Evolutionary conservation across 140 eudicot species (phyloP).

Genomic region (Stevia rebaudiana): DNA sequence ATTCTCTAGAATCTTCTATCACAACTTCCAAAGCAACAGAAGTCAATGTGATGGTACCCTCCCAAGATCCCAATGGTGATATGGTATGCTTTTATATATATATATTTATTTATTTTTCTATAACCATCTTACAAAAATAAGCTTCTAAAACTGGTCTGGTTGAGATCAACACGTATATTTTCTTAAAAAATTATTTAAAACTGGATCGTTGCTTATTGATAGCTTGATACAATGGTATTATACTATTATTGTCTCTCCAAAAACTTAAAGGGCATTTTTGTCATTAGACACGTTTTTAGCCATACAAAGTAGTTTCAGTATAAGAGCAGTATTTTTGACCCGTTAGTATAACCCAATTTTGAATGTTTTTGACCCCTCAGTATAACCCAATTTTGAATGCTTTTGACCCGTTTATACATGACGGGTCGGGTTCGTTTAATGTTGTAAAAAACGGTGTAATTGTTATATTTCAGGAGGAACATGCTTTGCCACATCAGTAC

Average conservation of each 20-base stretch:
- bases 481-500: slow-evolving; percentile 81
- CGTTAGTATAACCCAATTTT: background rate
- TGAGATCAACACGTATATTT: background rate
- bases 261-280: background rate
- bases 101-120: background rate
- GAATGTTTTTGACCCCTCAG: background rate
- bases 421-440: background rate
- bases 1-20: slow-evolving; percentile 65
- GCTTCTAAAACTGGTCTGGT: too few relatives aligned
- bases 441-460: background rate
- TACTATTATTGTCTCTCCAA: background rate
- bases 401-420: background rate
- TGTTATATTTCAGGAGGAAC: slow-evolving; percentile 55
- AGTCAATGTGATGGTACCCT: slow-evolving; percentile 81
- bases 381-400: background rate
- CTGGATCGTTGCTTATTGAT: too few relatives aligned
- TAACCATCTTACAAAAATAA: too few relatives aligned
- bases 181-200: too few relatives aligned
- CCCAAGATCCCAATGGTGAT: slow-evolving; percentile 60
- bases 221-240: background rate
- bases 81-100: slow-evolving; percentile 74
- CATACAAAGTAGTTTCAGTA: background rate
- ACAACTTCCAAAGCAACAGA: slow-evolving; percentile 94
- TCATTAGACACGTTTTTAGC: background rate
- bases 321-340: too few relatives aligned